These are phyloP conservation scores for Lecanicillium sp. DNA, from an alignment of 2,329 filamentous ascomycete genomes.

Conservation along the genomic window DNA sequence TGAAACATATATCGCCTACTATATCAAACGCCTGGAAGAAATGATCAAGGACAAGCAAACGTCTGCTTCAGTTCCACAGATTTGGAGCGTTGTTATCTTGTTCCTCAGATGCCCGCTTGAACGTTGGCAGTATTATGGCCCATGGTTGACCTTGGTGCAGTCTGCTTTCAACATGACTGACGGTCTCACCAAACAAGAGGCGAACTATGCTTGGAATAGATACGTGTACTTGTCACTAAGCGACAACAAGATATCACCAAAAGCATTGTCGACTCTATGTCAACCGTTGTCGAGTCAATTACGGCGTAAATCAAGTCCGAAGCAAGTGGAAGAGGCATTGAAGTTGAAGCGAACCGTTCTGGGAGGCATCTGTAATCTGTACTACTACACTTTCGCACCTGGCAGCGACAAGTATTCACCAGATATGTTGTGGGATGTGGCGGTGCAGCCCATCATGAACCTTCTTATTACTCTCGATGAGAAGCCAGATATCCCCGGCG, in stretches of 20 bases:
- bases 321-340: slow-evolving; percentile 42
- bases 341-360: slow-evolving; percentile 47
- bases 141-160: slow-evolving; percentile 74
- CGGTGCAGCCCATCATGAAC: slow-evolving; percentile 56
- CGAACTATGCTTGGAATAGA: slow-evolving; percentile 79
- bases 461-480: slow-evolving; percentile 39
- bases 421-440: slow-evolving; percentile 71
- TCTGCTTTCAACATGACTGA: slow-evolving; percentile 78
- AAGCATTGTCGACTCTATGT: slow-evolving; percentile 37
- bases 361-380: slow-evolving; percentile 67
- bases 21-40: slow-evolving; percentile 55
- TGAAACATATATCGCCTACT: slow-evolving; percentile 60
- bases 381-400: slow-evolving; percentile 77
- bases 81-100: slow-evolving; percentile 79
- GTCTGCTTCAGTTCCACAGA: slow-evolving; percentile 62
- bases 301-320: slow-evolving; percentile 51
- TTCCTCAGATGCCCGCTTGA: slow-evolving; percentile 60
- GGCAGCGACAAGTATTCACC: slow-evolving; percentile 55
- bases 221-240: slow-evolving; percentile 68
- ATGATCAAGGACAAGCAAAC: slow-evolving; percentile 56
- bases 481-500: slow-evolving; percentile 31
- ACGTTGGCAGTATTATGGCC: slow-evolving; percentile 64
- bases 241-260: slow-evolving; percentile 45
- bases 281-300: slow-evolving; percentile 63
- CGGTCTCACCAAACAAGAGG: slow-evolving; percentile 59